These are phyloP conservation scores for Mucor mucedo DNA, from an alignment of 371 early-diverging fungal genomes.

Conservation along the genomic window DNA sequence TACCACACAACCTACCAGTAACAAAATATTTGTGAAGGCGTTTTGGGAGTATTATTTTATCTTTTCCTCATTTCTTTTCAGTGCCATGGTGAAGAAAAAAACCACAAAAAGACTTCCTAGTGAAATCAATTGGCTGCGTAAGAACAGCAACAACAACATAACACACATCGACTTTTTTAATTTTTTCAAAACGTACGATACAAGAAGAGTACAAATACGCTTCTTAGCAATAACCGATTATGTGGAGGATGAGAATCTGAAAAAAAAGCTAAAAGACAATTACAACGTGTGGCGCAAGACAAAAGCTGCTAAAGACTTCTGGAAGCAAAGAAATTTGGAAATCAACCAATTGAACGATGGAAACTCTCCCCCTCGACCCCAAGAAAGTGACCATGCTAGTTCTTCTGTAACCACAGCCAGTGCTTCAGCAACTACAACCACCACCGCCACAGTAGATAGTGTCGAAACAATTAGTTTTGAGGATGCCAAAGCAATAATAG, in stretches of 20 bases:
- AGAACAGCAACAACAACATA: slow-evolving; percentile 18
- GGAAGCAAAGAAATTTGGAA: slow-evolving; percentile 24
- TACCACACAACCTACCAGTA: slow-evolving; percentile 5
- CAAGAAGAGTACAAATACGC: slow-evolving; percentile 22
- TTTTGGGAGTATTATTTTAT: slow-evolving; percentile 7
- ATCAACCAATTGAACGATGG: slow-evolving; percentile 8
- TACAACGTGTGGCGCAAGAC: slow-evolving; percentile 22
- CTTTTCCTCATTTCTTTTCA: background rate
- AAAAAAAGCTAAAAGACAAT: slow-evolving; percentile 22
- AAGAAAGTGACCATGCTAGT: slow-evolving; percentile 16
- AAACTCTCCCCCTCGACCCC: slow-evolving; percentile 16
- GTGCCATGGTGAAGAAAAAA: slow-evolving; percentile 8
- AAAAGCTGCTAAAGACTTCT: slow-evolving; percentile 25
- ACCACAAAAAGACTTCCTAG: slow-evolving; percentile 15
- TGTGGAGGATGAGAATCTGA: slow-evolving; percentile 25
- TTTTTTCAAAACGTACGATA: slow-evolving; percentile 19
- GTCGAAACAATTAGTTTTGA: slow-evolving; percentile 18
- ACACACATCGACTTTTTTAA: slow-evolving; percentile 19
- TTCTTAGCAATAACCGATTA: slow-evolving; percentile 20
- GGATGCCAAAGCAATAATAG: slow-evolving; percentile 22
- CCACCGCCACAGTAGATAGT: slow-evolving; percentile 11
- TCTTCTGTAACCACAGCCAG: slow-evolving; percentile 14
- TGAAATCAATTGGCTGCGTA: slow-evolving; percentile 21
- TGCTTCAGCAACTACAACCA: too few species aligned
- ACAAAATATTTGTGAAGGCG: slow-evolving; percentile 11